phyloP scores from a whole-genome alignment of 768 basidiomycete species.

The Phlebiopsis flavidoalba region DNA sequence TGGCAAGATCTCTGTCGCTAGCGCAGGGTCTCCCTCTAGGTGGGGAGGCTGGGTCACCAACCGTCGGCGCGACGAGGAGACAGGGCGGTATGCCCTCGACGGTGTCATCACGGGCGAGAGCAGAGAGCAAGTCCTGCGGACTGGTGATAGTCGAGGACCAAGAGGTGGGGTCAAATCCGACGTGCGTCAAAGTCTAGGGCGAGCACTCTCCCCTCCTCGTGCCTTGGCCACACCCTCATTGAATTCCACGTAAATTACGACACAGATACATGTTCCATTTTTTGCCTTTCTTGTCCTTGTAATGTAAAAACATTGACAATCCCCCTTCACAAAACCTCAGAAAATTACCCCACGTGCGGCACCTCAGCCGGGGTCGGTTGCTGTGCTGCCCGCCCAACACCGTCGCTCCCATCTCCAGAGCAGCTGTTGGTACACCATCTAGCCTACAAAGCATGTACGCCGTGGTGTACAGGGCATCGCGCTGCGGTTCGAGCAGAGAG shows the following conservation, averaged over 20 bases:
- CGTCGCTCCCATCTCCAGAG: not conserved
- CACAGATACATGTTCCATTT: not conserved
- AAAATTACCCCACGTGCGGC: not conserved
- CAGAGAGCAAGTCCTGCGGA: slow-evolving; percentile 12
- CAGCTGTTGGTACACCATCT: too few species aligned
- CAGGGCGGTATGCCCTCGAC: slow-evolving; percentile 68
- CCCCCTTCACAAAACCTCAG: not conserved
- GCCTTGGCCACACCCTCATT: not conserved
- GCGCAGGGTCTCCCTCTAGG: slow-evolving; percentile 74
- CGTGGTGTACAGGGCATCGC: not conserved
- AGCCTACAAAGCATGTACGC: not conserved
- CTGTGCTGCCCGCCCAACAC: not conserved
- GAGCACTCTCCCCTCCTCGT: not conserved
- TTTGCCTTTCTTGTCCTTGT: not conserved
- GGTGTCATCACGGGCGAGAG: slow-evolving; percentile 53
- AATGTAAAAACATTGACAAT: not conserved
- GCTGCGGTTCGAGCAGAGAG: not conserved
- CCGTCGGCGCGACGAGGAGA: slow-evolving; percentile 66
- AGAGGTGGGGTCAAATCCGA: slow-evolving; percentile 1
- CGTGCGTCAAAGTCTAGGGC: slow-evolving; percentile 15
- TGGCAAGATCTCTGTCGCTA: slow-evolving; percentile 88
- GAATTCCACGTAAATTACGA: not conserved
- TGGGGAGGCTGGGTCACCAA: slow-evolving; percentile 75
- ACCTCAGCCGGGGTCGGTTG: not conserved
- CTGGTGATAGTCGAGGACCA: slow-evolving; percentile 3